phyloP scores from a whole-genome alignment of 1,139 yeast species.

The Keqinozyma sinolaborantium region DNA sequence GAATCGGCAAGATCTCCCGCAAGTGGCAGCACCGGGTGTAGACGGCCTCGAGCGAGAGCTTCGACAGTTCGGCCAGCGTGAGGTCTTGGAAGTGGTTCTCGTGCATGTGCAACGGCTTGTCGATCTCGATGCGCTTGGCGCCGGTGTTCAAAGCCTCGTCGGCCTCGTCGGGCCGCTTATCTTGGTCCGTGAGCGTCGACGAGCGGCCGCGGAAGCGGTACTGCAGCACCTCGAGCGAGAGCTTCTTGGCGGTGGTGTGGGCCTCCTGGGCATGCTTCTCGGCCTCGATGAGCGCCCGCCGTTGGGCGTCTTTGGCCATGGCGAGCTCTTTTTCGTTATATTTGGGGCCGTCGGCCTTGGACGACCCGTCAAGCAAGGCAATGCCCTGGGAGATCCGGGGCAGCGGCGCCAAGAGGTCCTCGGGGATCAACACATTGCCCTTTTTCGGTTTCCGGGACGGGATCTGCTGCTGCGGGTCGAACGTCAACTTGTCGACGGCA shows the following conservation, averaged over 20 bases:
- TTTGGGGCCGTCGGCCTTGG: slow-evolving; percentile 20
- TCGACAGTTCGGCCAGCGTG: slow-evolving; percentile 10
- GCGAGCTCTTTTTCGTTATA: slow-evolving; percentile 51
- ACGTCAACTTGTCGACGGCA: slow-evolving; percentile 62
- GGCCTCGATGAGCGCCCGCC: slow-evolving; percentile 53
- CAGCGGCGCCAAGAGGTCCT: slow-evolving; percentile 61
- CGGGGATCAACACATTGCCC: slow-evolving; percentile 79
- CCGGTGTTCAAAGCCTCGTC: slow-evolving; percentile 15
- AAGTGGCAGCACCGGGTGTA: slow-evolving; percentile 92
- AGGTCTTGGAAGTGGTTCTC: slow-evolving; percentile 53
- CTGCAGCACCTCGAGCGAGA: slow-evolving; percentile 59
- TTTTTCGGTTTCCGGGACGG: slow-evolving; percentile 81
- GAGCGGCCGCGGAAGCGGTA: slow-evolving; percentile 19
- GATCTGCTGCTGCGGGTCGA: slow-evolving; percentile 93
- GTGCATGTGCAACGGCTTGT: slow-evolving; percentile 66
- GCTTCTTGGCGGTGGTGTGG: slow-evolving; percentile 63
- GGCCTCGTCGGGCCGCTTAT: slow-evolving; percentile 20
- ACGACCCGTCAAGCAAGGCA: slow-evolving; percentile 31
- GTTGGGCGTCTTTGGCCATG: slow-evolving; percentile 57
- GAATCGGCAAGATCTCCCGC: slow-evolving; percentile 88
- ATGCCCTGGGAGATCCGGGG: slow-evolving; percentile 67
- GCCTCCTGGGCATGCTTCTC: slow-evolving; percentile 75
- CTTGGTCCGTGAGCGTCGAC: slow-evolving; percentile 4
- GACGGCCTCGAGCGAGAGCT: slow-evolving; percentile 60
- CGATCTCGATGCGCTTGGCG: slow-evolving; percentile 28